These are phyloP conservation scores for Kodamaea jinghongensis DNA, from an alignment of 805 yeast genomes.

Conservation along the genomic window DNA sequence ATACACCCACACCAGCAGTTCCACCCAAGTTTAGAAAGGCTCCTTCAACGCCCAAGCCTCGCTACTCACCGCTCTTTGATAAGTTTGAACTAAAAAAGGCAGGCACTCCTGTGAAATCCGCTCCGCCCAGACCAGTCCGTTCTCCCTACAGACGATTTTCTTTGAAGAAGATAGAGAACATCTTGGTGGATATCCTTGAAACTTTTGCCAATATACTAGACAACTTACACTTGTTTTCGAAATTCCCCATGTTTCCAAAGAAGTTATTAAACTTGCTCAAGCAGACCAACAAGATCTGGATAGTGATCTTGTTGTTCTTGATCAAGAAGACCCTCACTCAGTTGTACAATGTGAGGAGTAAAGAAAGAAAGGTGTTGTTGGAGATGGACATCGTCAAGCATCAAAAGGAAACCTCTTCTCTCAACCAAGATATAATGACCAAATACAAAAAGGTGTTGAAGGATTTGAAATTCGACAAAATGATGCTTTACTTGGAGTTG, in stretches of 20 bases:
- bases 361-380: slow-evolving; percentile 35
- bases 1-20: slow-evolving; percentile 11
- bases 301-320: slow-evolving; percentile 38
- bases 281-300: slow-evolving; percentile 45
- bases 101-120: background rate
- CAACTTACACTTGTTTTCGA: slow-evolving; percentile 40
- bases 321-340: slow-evolving; percentile 42
- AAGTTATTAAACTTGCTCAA: slow-evolving; percentile 28
- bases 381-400: slow-evolving; percentile 32
- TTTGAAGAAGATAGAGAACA: slow-evolving; percentile 29
- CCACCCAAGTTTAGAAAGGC: slow-evolving; percentile 4
- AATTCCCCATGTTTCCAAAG: slow-evolving; percentile 43
- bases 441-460: slow-evolving; percentile 39
- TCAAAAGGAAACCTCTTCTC: slow-evolving; percentile 11
- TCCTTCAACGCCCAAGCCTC: slow-evolving; percentile 28
- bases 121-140: slow-evolving; percentile 1
- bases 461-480: slow-evolving; percentile 41
- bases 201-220: slow-evolving; percentile 38
- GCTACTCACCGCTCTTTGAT: slow-evolving; percentile 33
- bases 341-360: slow-evolving; percentile 37
- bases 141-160: slow-evolving; percentile 20
- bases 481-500: slow-evolving; percentile 40
- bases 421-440: slow-evolving; percentile 24
- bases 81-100: slow-evolving; percentile 27
- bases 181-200: slow-evolving; percentile 31